phyloP scores from a whole-genome alignment of 1,139 yeast species.

The Hyphopichia buzzinii region DNA sequence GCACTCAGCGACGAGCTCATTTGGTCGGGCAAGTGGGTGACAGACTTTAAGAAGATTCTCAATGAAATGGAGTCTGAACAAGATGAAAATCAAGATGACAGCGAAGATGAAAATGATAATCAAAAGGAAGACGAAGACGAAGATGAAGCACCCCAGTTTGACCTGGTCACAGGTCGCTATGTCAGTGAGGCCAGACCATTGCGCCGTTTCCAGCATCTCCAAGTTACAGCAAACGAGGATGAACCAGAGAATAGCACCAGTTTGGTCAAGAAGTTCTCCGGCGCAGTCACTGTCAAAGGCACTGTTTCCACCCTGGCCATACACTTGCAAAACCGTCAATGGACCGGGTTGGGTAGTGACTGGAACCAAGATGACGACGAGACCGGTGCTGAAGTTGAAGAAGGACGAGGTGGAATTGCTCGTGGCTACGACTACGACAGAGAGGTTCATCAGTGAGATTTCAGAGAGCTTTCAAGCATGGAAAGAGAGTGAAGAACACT shows the following conservation, averaged over 20 bases:
- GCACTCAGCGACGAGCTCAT: slow-evolving; percentile 72
- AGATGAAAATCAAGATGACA: slow-evolving; percentile 17
- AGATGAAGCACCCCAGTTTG: slow-evolving; percentile 78
- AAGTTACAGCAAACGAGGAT: slow-evolving; percentile 41
- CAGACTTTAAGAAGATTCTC: slow-evolving; percentile 64
- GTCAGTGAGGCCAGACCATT: slow-evolving; percentile 73
- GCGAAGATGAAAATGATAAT: slow-evolving; percentile 12
- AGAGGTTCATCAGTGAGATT: neutral
- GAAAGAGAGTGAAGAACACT: no score
- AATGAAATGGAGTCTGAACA: slow-evolving; percentile 25
- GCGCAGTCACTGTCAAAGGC: slow-evolving; percentile 62
- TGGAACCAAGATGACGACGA: slow-evolving; percentile 42
- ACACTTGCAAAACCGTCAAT: slow-evolving; percentile 65
- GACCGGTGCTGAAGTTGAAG: slow-evolving; percentile 72
- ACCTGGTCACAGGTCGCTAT: slow-evolving; percentile 81
- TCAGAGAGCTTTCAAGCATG: no score
- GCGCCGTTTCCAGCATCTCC: slow-evolving; percentile 62
- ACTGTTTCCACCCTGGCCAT: slow-evolving; percentile 90
- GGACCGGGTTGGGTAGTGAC: slow-evolving; percentile 95
- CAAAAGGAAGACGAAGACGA: slow-evolving; percentile 31
- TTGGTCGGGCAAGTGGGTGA: slow-evolving; percentile 94
- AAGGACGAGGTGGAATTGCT: slow-evolving; percentile 86
- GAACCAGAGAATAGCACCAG: slow-evolving; percentile 22
- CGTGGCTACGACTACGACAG: slow-evolving; percentile 59
- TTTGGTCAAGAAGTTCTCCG: slow-evolving; percentile 58